These are phyloP conservation scores for Acmispon strigosus DNA, from an alignment of 306 rosid genomes.

Conservation along the genomic window DNA sequence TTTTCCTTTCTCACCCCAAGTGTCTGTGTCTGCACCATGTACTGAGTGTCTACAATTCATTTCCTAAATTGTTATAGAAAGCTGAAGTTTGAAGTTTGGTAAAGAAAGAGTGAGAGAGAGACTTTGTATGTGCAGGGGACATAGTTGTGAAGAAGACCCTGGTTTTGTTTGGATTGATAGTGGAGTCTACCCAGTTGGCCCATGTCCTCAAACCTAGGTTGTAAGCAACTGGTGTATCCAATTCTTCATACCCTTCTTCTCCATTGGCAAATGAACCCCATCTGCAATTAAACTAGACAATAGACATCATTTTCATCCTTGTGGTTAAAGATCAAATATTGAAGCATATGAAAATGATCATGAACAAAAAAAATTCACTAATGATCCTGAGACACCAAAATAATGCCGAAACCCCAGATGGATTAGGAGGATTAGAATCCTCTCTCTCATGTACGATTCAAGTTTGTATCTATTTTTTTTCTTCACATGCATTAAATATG, in stretches of 20 bases:
- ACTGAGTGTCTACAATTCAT: too few species aligned
- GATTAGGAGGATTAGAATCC: too few species aligned
- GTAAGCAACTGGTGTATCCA: slow-evolving; percentile 77
- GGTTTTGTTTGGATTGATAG: slow-evolving; percentile 68
- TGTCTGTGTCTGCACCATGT: too few species aligned
- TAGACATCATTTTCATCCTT: neutral
- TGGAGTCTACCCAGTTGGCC: slow-evolving; percentile 97
- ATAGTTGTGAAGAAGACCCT: slow-evolving; percentile 86
- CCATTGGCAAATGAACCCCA: slow-evolving; percentile 96
- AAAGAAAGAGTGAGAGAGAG: slow-evolving; percentile 11
- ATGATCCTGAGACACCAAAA: too few species aligned
- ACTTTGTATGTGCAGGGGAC: slow-evolving; percentile 94
- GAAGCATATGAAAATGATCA: too few species aligned
- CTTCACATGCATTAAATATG: too few species aligned
- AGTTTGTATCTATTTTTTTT: too few species aligned
- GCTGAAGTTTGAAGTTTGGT: neutral
- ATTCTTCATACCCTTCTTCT: slow-evolving; percentile 74
- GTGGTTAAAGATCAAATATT: neutral
- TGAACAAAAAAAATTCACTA: too few species aligned
- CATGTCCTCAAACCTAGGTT: slow-evolving; percentile 77
- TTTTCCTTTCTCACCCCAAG: too few species aligned
- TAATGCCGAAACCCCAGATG: too few species aligned
- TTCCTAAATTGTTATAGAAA: neutral
- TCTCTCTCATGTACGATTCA: too few species aligned
- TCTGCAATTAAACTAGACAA: slow-evolving; percentile 33